Evolutionary conservation across 2,329 filamentous ascomycete genomes (phyloP).

Genomic region (Parafenestella ontariensis): DNA sequence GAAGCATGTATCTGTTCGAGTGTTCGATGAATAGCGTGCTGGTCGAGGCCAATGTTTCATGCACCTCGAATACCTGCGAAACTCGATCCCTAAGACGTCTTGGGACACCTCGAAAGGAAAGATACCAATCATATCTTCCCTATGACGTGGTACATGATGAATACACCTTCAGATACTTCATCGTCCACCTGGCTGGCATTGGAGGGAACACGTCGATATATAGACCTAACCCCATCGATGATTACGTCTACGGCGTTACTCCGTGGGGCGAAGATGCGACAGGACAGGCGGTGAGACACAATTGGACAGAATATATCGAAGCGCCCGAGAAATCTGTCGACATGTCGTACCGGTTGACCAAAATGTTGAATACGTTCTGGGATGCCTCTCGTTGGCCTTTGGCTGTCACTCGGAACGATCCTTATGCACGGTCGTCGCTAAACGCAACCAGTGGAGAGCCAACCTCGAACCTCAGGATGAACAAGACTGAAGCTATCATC

Average conservation of each 20-base stretch:
- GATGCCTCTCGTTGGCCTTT: constrained; percentile 8
- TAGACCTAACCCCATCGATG: constrained; percentile 4
- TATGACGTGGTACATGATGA: constrained; percentile 2
- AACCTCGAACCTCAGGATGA: background rate
- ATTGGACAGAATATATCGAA: constrained; percentile 3
- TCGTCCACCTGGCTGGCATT: background rate
- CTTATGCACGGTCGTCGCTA: background rate
- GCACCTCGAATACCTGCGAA: background rate
- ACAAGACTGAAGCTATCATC: constrained; percentile 1
- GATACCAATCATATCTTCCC: background rate
- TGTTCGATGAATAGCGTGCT: constrained; percentile 11
- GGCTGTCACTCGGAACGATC: constrained; percentile 6
- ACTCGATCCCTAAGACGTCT: constrained; percentile 4
- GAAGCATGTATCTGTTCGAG: constrained; percentile 3
- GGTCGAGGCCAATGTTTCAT: constrained; percentile 7
- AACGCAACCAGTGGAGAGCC: background rate
- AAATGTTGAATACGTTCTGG: constrained; percentile 7
- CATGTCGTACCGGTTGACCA: constrained; percentile 6
- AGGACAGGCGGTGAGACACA: background rate
- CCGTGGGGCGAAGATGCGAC: background rate
- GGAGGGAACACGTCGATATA: background rate
- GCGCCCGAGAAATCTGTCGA: background rate
- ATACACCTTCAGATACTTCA: background rate
- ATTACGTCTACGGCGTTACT: constrained; percentile 5
- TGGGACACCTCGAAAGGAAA: background rate